Evolutionary conservation across 2,329 filamentous ascomycete species (phyloP).

Genomic region (Aspergillus sp.): DNA sequence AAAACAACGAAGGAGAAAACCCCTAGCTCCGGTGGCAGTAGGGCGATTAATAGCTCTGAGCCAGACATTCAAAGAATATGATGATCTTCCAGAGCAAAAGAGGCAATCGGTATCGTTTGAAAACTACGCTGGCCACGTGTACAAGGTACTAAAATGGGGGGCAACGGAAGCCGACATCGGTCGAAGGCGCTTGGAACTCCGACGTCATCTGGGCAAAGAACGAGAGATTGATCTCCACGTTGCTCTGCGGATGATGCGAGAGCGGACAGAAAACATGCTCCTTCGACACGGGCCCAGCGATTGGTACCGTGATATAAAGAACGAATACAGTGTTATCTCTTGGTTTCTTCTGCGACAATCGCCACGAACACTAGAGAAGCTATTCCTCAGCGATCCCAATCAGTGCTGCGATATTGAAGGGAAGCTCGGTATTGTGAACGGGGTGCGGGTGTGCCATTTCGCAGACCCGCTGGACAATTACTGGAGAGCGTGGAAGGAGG

Average conservation of each 20-base stretch:
- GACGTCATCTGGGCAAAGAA: conserved; percentile 17
- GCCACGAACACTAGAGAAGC: conserved; percentile 17
- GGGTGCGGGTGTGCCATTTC: conserved; percentile 14
- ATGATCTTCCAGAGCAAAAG: conserved; percentile 9
- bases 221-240: conserved; percentile 22
- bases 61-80: conserved; percentile 16
- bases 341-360: conserved; percentile 24
- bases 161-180: conserved; percentile 20
- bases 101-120: conserved; percentile 9
- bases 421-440: conserved; percentile 4
- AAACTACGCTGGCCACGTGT: conserved; percentile 18
- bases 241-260: conserved; percentile 22
- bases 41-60: conserved; percentile 11
- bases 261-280: conserved; percentile 23
- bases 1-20: conserved; percentile 4
- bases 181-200: conserved; percentile 16
- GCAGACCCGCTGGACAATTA: conserved; percentile 21
- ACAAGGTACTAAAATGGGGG: conserved; percentile 17
- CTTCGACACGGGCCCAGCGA: conserved; percentile 22
- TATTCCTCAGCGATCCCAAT: conserved; percentile 20
- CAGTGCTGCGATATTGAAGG: conserved; percentile 20
- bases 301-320: conserved; percentile 19
- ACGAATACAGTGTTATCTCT: conserved; percentile 20
- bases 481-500: conserved; percentile 21
- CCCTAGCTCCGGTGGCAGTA: conserved; percentile 9